These are phyloP conservation scores for Phytophthora meadii DNA, from an alignment of 352 stramenopile species.

Conservation along the genomic window DNA sequence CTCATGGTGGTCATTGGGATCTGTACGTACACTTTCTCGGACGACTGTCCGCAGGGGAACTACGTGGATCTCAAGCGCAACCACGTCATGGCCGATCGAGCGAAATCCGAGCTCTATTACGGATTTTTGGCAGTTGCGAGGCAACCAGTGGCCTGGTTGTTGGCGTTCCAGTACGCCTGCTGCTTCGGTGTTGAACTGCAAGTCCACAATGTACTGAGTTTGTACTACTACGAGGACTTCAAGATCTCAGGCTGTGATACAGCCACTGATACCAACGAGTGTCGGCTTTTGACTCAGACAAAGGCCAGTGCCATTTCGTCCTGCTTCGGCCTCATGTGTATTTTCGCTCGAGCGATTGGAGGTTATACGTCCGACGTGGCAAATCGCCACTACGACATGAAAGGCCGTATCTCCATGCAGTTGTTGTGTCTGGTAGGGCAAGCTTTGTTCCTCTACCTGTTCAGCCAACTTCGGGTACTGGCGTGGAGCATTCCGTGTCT, in stretches of 20 bases:
- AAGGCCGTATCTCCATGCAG: constrained; percentile 65
- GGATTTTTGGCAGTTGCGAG: constrained; percentile 46
- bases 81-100: constrained; percentile 47
- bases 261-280: constrained; percentile 26
- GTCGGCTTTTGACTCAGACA: constrained; percentile 29
- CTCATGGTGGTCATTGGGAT: constrained; percentile 80
- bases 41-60: constrained; percentile 37
- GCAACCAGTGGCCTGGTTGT: constrained; percentile 83
- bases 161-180: constrained; percentile 92
- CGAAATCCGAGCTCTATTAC: constrained; percentile 28
- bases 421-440: constrained; percentile 74
- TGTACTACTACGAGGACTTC: constrained; percentile 92
- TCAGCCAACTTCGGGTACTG: constrained; percentile 59
- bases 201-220: constrained; percentile 92
- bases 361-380: constrained; percentile 81
- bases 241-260: constrained; percentile 49
- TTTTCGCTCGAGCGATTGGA: constrained; percentile 89
- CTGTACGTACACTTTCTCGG: constrained; percentile 36
- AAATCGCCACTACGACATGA: constrained; percentile 57
- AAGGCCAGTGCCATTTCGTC: constrained; percentile 84
- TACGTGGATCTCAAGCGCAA: constrained; percentile 64
- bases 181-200: constrained; percentile 95
- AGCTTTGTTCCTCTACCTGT: constrained; percentile 81
- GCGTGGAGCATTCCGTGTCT: constrained; percentile 74
- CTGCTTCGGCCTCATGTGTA: constrained; percentile 94